These are phyloP conservation scores for Avena eriantha DNA, from an alignment of 176 grass and related monocot genomes.

Conservation along the genomic window DNA sequence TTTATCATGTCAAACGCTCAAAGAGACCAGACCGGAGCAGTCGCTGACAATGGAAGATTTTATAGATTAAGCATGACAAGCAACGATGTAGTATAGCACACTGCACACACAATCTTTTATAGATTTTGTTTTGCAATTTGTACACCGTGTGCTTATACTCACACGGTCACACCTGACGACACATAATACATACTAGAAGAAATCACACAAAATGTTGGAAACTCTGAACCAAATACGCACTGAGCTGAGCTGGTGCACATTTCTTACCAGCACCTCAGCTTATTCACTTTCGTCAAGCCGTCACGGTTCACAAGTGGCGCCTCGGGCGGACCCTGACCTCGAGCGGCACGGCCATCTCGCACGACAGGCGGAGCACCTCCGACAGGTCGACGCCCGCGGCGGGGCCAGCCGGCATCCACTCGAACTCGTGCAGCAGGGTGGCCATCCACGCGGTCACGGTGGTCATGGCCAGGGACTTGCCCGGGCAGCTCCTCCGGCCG, in stretches of 20 bases:
- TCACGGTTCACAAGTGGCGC: conserved; percentile 27
- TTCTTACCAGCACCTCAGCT: conserved; percentile 31
- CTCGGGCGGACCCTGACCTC: conserved; percentile 58
- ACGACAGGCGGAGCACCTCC: conserved; percentile 80
- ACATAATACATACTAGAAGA: background rate
- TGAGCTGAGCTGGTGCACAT: conserved; percentile 27
- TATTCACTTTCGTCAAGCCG: conserved; percentile 44
- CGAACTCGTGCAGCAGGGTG: conserved; percentile 75
- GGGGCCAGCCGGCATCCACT: conserved; percentile 55
- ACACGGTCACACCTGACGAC: background rate
- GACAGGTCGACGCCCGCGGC: conserved; percentile 56
- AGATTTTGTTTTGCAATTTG: conserved; percentile 42
- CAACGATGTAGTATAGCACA: background rate
- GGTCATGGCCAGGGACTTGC: conserved; percentile 71
- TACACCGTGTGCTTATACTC: conserved; percentile 36
- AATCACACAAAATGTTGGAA: background rate
- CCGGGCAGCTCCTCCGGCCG: conserved; percentile 77
- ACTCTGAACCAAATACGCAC: conserved; percentile 19
- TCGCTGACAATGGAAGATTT: background rate
- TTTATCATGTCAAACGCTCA: no score
- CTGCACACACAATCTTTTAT: conserved; percentile 35
- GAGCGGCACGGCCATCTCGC: conserved; percentile 84
- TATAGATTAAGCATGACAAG: background rate
- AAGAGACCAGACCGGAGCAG: background rate
- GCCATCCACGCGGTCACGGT: conserved; percentile 75